Evolutionary conservation across 108 stramenopile genomes (phyloP).

Genomic region (Mayamaea pseudoterrestris): DNA sequence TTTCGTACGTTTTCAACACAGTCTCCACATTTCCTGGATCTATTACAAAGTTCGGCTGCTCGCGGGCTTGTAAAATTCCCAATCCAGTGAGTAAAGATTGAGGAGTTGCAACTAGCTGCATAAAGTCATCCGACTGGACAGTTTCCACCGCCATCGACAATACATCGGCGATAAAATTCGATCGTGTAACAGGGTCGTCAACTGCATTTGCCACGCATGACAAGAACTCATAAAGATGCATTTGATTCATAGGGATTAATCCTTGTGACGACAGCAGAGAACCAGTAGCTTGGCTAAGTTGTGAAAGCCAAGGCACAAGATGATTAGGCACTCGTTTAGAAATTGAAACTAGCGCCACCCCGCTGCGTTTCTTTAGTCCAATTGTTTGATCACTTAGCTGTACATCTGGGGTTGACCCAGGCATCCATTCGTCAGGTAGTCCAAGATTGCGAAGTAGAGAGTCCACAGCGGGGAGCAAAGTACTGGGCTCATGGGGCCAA

Average conservation of each 20-base stretch:
- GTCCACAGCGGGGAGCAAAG: slow-evolving; percentile 61
- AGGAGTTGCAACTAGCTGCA: slow-evolving; percentile 39
- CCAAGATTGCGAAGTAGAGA: slow-evolving; percentile 52
- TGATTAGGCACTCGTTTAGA: slow-evolving; percentile 59
- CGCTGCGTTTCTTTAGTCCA: slow-evolving; percentile 65
- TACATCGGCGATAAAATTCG: slow-evolving; percentile 69
- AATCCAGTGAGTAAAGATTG: slow-evolving; percentile 42
- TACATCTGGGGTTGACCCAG: slow-evolving; percentile 16
- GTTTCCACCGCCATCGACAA: slow-evolving; percentile 50
- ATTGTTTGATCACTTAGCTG: slow-evolving; percentile 50
- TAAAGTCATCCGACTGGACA: slow-evolving; percentile 35
- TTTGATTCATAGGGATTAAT: slow-evolving; percentile 62
- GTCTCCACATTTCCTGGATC: slow-evolving; percentile 50
- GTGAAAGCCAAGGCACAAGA: slow-evolving; percentile 71
- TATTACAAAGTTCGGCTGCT: slow-evolving; percentile 47
- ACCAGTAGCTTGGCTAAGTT: slow-evolving; percentile 61
- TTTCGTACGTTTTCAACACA: slow-evolving; percentile 33
- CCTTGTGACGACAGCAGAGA: slow-evolving; percentile 42
- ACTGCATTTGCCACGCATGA: slow-evolving; percentile 77
- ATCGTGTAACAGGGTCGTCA: slow-evolving; percentile 54
- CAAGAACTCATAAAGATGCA: slow-evolving; percentile 83
- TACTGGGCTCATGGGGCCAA: slow-evolving; percentile 76
- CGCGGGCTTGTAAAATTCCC: slow-evolving; percentile 49
- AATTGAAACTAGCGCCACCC: slow-evolving; percentile 65
- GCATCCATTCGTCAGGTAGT: slow-evolving; percentile 35